Evolutionary conservation across 129 eudicot species (phyloP).

Genomic region (Artemisia argyi): DNA sequence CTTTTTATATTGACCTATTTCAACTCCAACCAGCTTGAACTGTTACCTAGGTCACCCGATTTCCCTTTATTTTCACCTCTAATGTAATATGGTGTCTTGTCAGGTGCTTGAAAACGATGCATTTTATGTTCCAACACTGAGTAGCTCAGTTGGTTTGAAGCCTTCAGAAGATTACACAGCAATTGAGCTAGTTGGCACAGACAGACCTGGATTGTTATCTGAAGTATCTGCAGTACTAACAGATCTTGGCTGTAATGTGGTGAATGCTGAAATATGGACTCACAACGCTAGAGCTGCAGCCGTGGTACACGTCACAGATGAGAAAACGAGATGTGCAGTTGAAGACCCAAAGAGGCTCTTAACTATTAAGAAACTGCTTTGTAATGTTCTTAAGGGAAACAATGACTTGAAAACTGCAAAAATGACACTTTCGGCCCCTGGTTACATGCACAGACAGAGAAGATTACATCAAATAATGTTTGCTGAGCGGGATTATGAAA

Average conservation of each 20-base stretch:
- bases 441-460: slow-evolving; percentile 75
- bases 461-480: slow-evolving; percentile 95
- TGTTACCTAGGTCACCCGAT: neutral
- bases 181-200: slow-evolving; percentile 87
- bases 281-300: slow-evolving; percentile 97
- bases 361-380: slow-evolving; percentile 58
- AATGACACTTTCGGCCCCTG: slow-evolving; percentile 77
- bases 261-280: slow-evolving; percentile 97
- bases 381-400: slow-evolving; percentile 76
- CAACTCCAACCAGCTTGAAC: neutral
- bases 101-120: slow-evolving; percentile 85
- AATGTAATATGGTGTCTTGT: neutral
- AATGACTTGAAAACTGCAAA: slow-evolving; percentile 64
- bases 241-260: slow-evolving; percentile 77
- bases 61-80: neutral
- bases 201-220: slow-evolving; percentile 92
- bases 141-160: slow-evolving; percentile 73
- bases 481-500: slow-evolving; percentile 81
- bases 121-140: slow-evolving; percentile 49
- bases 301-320: slow-evolving; percentile 81
- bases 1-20: too few relatives aligned
- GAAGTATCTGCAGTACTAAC: slow-evolving; percentile 92
- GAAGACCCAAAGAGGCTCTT: slow-evolving; percentile 73
- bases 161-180: slow-evolving; percentile 77
- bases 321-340: slow-evolving; percentile 57